These are phyloP conservation scores for Podila epigama DNA, from an alignment of 192 early-diverging fungal genomes.

Conservation along the genomic window DNA sequence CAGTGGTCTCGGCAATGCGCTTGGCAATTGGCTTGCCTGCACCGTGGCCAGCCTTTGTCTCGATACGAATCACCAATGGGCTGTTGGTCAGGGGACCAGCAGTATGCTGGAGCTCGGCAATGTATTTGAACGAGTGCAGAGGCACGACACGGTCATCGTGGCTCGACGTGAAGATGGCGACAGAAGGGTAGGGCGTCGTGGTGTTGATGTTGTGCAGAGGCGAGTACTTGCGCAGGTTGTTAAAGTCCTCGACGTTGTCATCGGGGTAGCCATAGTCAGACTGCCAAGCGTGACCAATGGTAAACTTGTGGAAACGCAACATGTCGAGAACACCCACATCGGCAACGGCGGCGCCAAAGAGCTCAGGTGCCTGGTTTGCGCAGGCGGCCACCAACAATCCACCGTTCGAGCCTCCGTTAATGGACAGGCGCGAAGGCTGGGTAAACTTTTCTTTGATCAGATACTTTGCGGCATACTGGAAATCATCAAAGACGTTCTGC, in stretches of 20 bases:
- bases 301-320: conserved; percentile 82
- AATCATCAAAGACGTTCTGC: conserved; percentile 81
- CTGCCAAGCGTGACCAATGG: conserved; percentile 75
- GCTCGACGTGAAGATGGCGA: conserved; percentile 67
- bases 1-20: conserved; percentile 67
- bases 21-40: conserved; percentile 71
- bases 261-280: conserved; percentile 74
- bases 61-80: conserved; percentile 67
- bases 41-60: conserved; percentile 77
- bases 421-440: conserved; percentile 57
- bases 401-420: conserved; percentile 77
- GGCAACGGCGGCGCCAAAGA: conserved; percentile 70
- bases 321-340: conserved; percentile 79
- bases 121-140: conserved; percentile 75
- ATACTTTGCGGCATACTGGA: conserved; percentile 72
- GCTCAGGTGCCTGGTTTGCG: conserved; percentile 77
- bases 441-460: conserved; percentile 67
- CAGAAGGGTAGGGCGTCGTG: conserved; percentile 61
- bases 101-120: conserved; percentile 66
- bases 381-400: conserved; percentile 74
- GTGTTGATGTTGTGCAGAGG: conserved; percentile 72
- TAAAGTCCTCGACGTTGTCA: conserved; percentile 68
- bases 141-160: conserved; percentile 76
- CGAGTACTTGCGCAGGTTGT: conserved; percentile 64
- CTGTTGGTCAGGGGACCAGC: conserved; percentile 55